Percentiles rank a stretch among this genome's conserved stretches.
Evolutionary conservation across 768 basidiomycete species (phyloP).

Genomic region (Mycena amicta): DNA sequence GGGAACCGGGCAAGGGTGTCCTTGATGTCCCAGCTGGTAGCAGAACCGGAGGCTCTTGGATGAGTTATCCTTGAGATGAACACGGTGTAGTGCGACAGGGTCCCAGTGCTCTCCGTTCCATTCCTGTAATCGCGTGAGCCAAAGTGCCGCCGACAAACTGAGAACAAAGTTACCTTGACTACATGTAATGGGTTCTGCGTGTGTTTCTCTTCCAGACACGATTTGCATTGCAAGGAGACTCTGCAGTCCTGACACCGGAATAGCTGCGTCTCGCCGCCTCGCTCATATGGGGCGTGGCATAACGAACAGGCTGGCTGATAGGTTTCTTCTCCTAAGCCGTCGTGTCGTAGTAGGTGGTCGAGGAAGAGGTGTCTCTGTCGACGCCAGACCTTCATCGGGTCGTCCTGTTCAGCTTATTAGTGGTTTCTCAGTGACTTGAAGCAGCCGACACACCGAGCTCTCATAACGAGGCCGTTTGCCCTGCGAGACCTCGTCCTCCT

Average conservation of each 20-base stretch:
- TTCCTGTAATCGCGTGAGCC: neutral
- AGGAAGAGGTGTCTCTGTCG: neutral
- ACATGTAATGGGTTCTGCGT: neutral
- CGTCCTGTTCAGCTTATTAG: neutral
- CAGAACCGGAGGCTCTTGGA: neutral
- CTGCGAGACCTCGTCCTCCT: neutral
- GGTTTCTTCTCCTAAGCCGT: neutral
- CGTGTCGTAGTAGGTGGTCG: neutral
- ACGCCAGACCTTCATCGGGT: slow-evolving; percentile 3
- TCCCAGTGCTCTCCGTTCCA: neutral
- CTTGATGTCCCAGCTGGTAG: slow-evolving; percentile 2
- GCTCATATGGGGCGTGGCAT: too few relatives aligned
- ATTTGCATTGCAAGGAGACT: neutral
- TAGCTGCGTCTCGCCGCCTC: neutral
- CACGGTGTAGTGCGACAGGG: neutral
- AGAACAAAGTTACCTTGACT: neutral
- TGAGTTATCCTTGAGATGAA: neutral
- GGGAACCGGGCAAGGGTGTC: neutral
- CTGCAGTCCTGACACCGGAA: slow-evolving; percentile 1
- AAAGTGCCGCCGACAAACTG: neutral
- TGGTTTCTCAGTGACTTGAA: neutral
- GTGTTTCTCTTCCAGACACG: neutral
- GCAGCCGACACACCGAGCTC: neutral
- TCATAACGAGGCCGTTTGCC: neutral
- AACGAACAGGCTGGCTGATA: neutral